phyloP scores from a whole-genome alignment of 768 basidiomycete genomes.

The Xerocomellus intermedius region DNA sequence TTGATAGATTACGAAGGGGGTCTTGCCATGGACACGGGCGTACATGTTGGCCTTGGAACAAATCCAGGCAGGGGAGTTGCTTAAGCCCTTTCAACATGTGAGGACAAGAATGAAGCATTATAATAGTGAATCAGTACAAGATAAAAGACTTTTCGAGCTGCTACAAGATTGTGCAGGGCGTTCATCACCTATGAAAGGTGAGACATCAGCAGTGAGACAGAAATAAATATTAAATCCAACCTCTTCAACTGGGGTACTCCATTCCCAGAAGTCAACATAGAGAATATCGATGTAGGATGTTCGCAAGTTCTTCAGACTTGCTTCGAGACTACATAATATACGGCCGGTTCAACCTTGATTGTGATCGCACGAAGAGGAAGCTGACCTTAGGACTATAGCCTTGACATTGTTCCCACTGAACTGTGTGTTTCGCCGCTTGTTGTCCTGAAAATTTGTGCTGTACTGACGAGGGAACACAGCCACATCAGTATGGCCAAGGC shows the following conservation, averaged over 20 bases:
- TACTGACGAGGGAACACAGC: background rate
- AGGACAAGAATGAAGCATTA: background rate
- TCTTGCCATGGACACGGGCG: background rate
- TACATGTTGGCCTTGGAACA: constrained; percentile 1
- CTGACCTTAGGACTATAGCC: background rate
- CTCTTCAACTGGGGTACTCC: background rate
- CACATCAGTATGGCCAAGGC: too few species aligned
- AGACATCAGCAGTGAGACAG: background rate
- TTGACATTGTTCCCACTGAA: background rate
- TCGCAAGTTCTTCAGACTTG: background rate
- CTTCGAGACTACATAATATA: background rate
- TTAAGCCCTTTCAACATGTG: background rate
- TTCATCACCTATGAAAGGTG: background rate
- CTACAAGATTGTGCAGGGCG: background rate
- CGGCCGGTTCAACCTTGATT: background rate
- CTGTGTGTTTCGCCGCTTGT: background rate
- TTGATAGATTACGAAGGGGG: background rate
- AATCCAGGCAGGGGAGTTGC: background rate
- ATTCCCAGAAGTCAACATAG: background rate
- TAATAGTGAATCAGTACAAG: background rate
- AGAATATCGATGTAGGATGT: background rate
- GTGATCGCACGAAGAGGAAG: background rate
- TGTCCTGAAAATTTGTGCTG: background rate
- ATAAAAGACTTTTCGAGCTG: background rate
- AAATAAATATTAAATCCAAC: background rate